Conservation (phyloP, 495 filamentous ascomycete species). For the Trichoderma erinaceum region DNA sequence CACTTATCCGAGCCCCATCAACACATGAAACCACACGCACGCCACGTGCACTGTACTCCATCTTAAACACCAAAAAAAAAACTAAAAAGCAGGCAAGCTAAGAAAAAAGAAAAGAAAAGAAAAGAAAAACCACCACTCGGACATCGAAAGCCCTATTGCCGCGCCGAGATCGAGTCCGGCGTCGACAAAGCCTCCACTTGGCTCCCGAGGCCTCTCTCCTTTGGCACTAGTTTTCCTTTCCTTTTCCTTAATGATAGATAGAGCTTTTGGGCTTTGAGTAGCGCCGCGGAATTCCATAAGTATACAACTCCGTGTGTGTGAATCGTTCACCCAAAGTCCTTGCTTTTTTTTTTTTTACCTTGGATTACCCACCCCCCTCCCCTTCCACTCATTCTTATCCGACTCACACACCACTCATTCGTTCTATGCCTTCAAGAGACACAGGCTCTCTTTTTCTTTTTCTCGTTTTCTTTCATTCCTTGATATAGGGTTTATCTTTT, state of each 20-base stretch:
- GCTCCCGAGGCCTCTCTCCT: slow-evolving; percentile 9
- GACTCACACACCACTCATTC: background rate
- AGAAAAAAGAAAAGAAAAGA: background rate
- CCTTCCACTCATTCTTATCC: background rate
- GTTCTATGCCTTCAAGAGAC: background rate
- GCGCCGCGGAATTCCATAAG: background rate
- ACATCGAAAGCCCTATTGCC: slow-evolving; percentile 12
- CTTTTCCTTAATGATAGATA: background rate
- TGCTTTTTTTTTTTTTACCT: background rate
- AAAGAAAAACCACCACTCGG: background rate
- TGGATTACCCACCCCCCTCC: background rate
- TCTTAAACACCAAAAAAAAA: no score
- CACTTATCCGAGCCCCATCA: background rate
- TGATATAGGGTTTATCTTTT: background rate
- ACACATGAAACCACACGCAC: background rate
- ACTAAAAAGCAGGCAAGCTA: background rate
- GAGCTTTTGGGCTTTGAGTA: background rate
- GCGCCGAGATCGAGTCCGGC: slow-evolving; percentile 11
- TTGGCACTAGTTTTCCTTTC: background rate
- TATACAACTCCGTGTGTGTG: slow-evolving; percentile 4
- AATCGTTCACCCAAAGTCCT: background rate
- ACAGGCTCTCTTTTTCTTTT: background rate
- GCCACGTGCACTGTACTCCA: no score
- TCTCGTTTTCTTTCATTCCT: background rate
- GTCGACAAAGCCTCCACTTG: background rate